Evolutionary conservation across 2,329 filamentous ascomycete genomes (phyloP), one percentile per base, ranked within the genome.

Genomic region (Sporothrix curviconia): DNA sequence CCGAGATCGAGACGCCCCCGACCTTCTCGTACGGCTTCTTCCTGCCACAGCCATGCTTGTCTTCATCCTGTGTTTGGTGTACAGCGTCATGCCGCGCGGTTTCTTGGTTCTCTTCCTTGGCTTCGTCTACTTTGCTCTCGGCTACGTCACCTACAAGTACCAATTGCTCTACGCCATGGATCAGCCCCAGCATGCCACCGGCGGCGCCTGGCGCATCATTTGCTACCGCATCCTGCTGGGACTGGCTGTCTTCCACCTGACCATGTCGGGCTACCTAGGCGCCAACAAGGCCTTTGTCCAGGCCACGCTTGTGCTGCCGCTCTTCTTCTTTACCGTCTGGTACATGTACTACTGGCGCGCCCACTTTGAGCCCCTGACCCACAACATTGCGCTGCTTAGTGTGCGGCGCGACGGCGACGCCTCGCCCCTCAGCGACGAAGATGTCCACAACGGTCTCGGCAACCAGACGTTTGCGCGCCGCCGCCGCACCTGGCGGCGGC

Each of bases 131-230:
- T 95, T 95, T 65, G 69, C 82, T 19, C 81, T 95, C 14, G 91
- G 91, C 19, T 88, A 90, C 69, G 92, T 92, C 68, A 89, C 90
- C 32, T 95, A 95, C 80, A 96, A 96, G 70, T 99, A 99, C 72
- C 95, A 99, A 75, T 78, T 99, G 4, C 79, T 99, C 4, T 99
- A 99, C 70, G 91, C 94, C 32, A 99, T 99, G 94, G 92, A 97
- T 66, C 92, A 97, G 69, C 89, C 90, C 15, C 90, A 95, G 67
- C 91, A 96, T 68, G 90, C 91, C 15, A 97, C 92, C 0, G 95
- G 95, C 19, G 85, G 87, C 60, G 91, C 92, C 4, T 99, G 94
- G 94, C 87, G 89, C 50, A 95, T 99, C 81, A 96, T 99, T 61
- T 96, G 91, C 72, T 90, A 94, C 67, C 89, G 94, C 36, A 81